Evolutionary conservation across 2,329 filamentous ascomycete genomes (phyloP), one percentile per base, ranked within the genome.

Genomic region (Ceratocystis albifundus): DNA sequence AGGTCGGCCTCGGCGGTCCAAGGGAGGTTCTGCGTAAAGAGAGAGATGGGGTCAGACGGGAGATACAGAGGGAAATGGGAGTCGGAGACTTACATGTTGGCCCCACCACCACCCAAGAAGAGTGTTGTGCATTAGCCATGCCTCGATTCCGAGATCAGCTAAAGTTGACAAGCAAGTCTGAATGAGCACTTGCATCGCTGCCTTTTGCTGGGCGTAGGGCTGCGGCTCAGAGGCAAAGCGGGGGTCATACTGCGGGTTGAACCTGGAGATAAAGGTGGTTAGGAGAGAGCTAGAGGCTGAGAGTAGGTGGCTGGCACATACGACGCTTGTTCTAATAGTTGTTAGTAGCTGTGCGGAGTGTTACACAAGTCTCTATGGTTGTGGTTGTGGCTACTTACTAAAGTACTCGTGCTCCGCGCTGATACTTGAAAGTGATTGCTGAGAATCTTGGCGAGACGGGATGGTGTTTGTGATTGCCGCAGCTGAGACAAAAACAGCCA

Each of bases 41-140:
- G 45, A 30, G 66, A 28, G 65, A 20, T 2, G n/a, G 45, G 10
- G 66, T 69, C 62, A 68, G 67, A 64, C 7, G 28, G 10, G 3
- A 68, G 65, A 4, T 28, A 55, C 1, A 15, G 15, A 7, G 17
- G 53, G 64, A 32, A 17, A 48, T 22, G 22, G 41, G 10, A 12
- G 12, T 30, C 15, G 22, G 25, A 57, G 8, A 69, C 70, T 72
- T 72, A 75, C 76, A 73, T 76, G 77, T 61, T 79, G 79, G 71
- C 89, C 90, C 89, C 89, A 93, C 88, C 88, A 93, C 89, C 89
- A 94, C 5, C 89, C 89, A 41, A 94, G 77, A 36, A 93, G 77
- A n/a, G 87, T 88, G n/a, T 88, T 88, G 72, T 93, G 89, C 71
- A 89, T 88, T 68, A 93, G 82, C 89, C 89, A 93, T 4, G 89